Base-by-base conservation (phyloP, 2,329 filamentous ascomycete species). In the Cercospora beticola region DNA sequence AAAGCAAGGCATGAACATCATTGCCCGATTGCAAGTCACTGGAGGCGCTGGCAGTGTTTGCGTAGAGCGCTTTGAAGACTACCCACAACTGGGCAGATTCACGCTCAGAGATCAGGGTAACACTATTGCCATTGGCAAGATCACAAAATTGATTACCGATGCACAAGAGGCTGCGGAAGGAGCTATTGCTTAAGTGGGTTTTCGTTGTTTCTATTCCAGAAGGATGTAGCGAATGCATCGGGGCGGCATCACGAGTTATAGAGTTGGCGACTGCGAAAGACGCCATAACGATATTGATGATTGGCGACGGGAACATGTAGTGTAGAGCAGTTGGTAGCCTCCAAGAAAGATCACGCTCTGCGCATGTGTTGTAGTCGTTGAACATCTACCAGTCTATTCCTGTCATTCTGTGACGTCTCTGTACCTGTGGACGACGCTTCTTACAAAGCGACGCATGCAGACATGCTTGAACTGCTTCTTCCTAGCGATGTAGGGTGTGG, bases 81-180 rank as follows among this genome's bases (percentile, higher is more conserved):
- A 98, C 82, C 90, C 94, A 69, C 95, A 98, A 82, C 87, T 97
- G 81, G 93, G 93, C 77, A 89, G 93, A 54, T 97, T 97, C 81
- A 97, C 93, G 18, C 86, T 97, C 64, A 86, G 93, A 86, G 93
- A 78, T 65, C 78, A 98, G 90, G 95, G 95, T 76, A 94, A 98
- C 91, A 99, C 95, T 0, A 97, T 99, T 84, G 95, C 95, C 66
- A 99, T 99, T 83, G 95, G 95, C 78, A 99, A 99, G 88, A 96
- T 99, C 80, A 97, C 93, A 69, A 97, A 94, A 86, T 87, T 99
- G 70, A 88, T 92, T 74, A 83, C 81, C 4, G 82, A 85, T 70
- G 67, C 69, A 30, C 54, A 68, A 36, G 68, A 68, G 63, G 73
- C 70, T 49, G 72, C 73, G 57, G 72, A 71, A 49, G 67, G 67